These are phyloP conservation scores for Phytophthora sp. DNA, from an alignment of 352 stramenopile genomes.

Conservation along the genomic window DNA sequence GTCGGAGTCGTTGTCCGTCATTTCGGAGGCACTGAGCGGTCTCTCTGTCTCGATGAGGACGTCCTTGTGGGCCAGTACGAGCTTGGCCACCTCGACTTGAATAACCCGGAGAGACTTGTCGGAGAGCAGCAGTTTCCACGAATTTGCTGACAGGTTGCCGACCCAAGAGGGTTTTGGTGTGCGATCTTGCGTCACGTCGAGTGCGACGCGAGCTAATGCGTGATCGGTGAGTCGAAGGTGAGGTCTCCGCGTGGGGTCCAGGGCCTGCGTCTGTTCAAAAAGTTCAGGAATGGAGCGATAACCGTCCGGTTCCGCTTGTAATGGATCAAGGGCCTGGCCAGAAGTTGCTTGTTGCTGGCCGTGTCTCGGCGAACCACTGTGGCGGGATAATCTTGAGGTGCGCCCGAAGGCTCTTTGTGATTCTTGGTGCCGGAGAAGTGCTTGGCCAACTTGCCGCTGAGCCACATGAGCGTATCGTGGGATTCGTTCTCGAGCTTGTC, in stretches of 20 bases:
- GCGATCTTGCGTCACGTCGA: not conserved
- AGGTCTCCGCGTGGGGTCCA: not conserved
- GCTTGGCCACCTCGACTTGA: too few species aligned
- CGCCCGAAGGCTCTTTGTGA: not conserved
- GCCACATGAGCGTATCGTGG: not conserved
- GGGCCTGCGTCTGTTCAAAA: not conserved
- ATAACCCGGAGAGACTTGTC: too few species aligned
- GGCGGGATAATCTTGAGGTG: not conserved
- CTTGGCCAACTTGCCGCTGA: not conserved
- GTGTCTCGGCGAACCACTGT: not conserved
- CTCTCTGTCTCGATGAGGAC: not conserved
- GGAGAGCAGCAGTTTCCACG: too few species aligned
- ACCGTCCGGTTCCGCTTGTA: not conserved
- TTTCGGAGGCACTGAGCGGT: not conserved
- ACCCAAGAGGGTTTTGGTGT: not conserved
- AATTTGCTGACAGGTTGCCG: too few species aligned
- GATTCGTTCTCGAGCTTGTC: not conserved
- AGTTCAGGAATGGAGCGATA: not conserved
- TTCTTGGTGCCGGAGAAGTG: not conserved
- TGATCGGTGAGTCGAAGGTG: not conserved
- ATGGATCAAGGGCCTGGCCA: not conserved
- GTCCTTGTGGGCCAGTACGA: not conserved
- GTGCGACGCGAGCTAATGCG: not conserved
- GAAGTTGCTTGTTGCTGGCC: not conserved
- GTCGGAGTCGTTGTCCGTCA: not conserved